Evolutionary conservation across 805 yeast genomes (phyloP).

Genomic region (Sugiyamaella marilandica): DNA sequence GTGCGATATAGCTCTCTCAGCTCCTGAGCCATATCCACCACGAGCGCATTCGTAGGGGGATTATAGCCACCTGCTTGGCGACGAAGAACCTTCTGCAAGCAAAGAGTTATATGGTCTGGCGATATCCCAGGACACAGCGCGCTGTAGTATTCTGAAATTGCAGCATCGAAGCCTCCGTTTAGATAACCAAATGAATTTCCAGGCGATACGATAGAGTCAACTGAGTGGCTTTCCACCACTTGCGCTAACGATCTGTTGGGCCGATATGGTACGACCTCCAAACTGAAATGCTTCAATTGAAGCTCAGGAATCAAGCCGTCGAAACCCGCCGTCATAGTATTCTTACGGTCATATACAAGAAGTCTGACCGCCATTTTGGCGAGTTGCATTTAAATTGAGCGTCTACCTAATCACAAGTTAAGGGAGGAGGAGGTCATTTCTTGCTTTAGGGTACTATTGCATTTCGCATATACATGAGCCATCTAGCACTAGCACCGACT

Average conservation of each 20-base stretch:
- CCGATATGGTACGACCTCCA: slow-evolving; percentile 5
- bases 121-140: slow-evolving; percentile 10
- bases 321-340: background rate
- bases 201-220: slow-evolving; percentile 41
- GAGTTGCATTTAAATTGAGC: background rate
- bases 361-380: slow-evolving; percentile 1
- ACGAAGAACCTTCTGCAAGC: slow-evolving; percentile 16
- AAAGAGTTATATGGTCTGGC: slow-evolving; percentile 14
- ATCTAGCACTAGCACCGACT: background rate
- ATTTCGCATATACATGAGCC: background rate
- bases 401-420: background rate
- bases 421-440: background rate
- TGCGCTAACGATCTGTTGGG: background rate
- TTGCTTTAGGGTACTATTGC: background rate
- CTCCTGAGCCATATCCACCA: slow-evolving; percentile 30
- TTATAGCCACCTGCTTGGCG: slow-evolving; percentile 31
- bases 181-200: slow-evolving; percentile 48
- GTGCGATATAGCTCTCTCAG: slow-evolving; percentile 13
- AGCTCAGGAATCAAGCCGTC: background rate
- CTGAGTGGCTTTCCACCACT: slow-evolving; percentile 7
- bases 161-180: slow-evolving; percentile 50
- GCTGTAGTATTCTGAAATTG: slow-evolving; percentile 32
- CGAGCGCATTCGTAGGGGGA: slow-evolving; percentile 30
- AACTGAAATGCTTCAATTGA: background rate
- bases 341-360: slow-evolving; percentile 8